Evolutionary conservation across 2,329 filamentous ascomycete genomes (phyloP).

Genomic region (Fusarium sp.): DNA sequence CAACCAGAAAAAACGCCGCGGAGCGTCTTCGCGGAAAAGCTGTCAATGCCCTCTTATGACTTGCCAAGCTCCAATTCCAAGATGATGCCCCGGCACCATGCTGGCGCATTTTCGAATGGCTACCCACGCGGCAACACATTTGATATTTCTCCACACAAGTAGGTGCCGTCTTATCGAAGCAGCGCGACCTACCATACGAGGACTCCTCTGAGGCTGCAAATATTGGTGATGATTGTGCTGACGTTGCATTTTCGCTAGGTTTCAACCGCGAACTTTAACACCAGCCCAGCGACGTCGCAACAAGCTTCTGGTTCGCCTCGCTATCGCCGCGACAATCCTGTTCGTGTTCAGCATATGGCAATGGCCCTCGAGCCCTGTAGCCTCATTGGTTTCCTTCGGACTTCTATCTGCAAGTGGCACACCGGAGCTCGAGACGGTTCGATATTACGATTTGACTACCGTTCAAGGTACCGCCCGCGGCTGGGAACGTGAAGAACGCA

Average conservation of each 20-base stretch:
- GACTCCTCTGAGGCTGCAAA: constrained; percentile 1
- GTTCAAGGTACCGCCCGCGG: constrained; percentile 91
- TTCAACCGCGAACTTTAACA: constrained; percentile 83
- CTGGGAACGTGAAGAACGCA: constrained; percentile 96
- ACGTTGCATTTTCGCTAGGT: constrained; percentile 54
- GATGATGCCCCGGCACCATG: constrained; percentile 88
- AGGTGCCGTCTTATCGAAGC: constrained; percentile 47
- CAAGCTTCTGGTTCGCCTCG: constrained; percentile 76
- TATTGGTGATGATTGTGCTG: constrained; percentile 17
- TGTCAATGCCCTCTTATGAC: constrained; percentile 49
- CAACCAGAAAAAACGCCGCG: constrained; percentile 30
- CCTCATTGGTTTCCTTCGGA: constrained; percentile 74
- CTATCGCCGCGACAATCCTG: constrained; percentile 66
- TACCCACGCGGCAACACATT: constrained; percentile 83
- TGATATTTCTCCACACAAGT: constrained; percentile 91
- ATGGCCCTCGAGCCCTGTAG: constrained; percentile 73
- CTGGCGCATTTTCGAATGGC: constrained; percentile 81
- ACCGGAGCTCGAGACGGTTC: constrained; percentile 89
- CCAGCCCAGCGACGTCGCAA: constrained; percentile 76
- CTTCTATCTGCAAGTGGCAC: constrained; percentile 74
- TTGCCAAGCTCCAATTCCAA: constrained; percentile 55
- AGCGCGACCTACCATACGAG: not conserved
- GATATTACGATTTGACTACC: constrained; percentile 94
- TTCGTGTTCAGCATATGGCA: constrained; percentile 79
- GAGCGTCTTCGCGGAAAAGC: constrained; percentile 37